These are phyloP conservation scores for Pseudozyma flocculosa DNA, from an alignment of 1,284 basidiomycete species.

Conservation along the genomic window DNA sequence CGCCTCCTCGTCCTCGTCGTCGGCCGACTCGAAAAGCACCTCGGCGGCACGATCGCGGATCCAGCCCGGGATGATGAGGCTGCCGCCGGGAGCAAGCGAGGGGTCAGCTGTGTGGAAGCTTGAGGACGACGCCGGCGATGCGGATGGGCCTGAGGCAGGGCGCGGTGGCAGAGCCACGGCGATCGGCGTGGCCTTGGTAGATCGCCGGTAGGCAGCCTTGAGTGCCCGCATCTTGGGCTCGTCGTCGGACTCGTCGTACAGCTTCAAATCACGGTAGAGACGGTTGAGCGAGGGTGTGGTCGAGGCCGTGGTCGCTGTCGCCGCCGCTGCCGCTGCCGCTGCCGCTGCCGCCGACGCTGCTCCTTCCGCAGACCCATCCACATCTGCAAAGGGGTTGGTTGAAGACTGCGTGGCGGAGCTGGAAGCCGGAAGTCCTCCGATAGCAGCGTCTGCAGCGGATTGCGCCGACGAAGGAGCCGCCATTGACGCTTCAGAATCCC, in stretches of 20 bases:
- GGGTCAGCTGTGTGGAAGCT: slow-evolving; percentile 1
- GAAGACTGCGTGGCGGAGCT: background rate
- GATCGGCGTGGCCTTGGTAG: background rate
- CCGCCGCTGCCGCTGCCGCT: no score
- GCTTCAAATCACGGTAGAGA: background rate
- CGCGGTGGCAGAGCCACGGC: background rate
- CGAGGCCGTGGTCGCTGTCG: no score
- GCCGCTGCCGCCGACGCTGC: no score
- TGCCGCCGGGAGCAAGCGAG: no score
- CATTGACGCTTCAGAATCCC: background rate
- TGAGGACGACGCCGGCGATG: background rate
- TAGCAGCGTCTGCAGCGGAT: background rate
- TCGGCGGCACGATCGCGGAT: slow-evolving; percentile 86
- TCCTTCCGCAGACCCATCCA: background rate
- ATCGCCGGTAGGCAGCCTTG: background rate
- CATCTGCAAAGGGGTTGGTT: background rate
- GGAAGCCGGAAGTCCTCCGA: background rate
- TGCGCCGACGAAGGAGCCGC: background rate
- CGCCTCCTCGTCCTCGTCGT: slow-evolving; percentile 68
- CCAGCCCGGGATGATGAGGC: slow-evolving; percentile 88
- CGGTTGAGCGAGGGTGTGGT: background rate
- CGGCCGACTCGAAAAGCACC: slow-evolving; percentile 83
- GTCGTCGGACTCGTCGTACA: slow-evolving; percentile 2
- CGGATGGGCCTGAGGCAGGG: background rate
- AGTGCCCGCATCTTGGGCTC: slow-evolving; percentile 1